These are phyloP conservation scores for Chaetothyriales sp. DNA, from an alignment of 2,329 filamentous ascomycete genomes.

Conservation along the genomic window DNA sequence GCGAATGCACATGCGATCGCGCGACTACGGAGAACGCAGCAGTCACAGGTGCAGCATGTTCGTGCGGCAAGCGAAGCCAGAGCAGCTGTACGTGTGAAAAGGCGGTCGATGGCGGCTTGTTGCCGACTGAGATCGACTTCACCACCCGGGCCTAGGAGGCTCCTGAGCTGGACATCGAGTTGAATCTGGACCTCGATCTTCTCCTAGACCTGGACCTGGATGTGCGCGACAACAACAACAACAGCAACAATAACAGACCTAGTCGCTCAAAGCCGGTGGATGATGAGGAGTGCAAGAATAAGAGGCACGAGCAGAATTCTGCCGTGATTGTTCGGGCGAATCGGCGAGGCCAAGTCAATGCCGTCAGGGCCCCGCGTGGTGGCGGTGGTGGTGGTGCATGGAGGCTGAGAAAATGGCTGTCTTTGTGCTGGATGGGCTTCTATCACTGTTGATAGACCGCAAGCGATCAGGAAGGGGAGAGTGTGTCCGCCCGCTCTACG, in stretches of 20 bases:
- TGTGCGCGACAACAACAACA: background rate
- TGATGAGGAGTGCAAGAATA: background rate
- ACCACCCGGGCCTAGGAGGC: conserved; percentile 44
- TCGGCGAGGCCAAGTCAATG: background rate
- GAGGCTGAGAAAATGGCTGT: background rate
- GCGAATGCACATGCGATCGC: conserved; percentile 67
- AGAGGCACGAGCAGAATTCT: background rate
- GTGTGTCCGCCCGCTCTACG: too few species aligned
- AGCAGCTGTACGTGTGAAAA: conserved; percentile 80
- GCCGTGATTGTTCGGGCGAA: background rate
- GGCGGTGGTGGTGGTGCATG: background rate
- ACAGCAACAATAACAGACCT: too few species aligned
- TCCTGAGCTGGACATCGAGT: background rate
- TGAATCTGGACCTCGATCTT: too few species aligned
- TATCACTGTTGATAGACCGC: background rate
- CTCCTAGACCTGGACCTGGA: background rate
- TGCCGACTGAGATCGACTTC: conserved; percentile 70
- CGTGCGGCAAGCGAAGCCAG: conserved; percentile 60
- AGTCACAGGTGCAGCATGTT: conserved; percentile 47
- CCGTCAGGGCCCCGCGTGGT: background rate
- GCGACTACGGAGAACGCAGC: conserved; percentile 54
- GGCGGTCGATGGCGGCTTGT: conserved; percentile 44
- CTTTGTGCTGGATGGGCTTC: background rate
- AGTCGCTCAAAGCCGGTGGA: too few species aligned
- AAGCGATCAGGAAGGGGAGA: background rate